A percentile compares a stretch with the other conserved stretches of the same genome.
Conservation (phyloP, 164 flowering plant genomes). For the Chloranthus sessilifolius region DNA sequence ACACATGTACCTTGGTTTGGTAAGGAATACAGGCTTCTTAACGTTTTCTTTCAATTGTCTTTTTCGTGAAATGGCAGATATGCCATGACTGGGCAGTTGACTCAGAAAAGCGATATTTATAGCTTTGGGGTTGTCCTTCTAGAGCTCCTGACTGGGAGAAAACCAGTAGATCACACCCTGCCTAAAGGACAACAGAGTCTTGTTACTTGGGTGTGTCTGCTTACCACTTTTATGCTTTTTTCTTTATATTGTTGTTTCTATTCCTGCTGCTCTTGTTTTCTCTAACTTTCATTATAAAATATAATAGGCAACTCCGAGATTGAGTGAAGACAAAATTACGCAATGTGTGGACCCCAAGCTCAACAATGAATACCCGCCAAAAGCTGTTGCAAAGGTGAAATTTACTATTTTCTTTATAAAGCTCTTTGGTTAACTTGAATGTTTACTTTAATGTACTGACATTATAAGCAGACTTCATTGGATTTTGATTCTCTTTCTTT, state of each 20-base stretch:
- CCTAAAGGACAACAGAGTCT: constrained; percentile 94
- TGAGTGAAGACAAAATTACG: constrained; percentile 84
- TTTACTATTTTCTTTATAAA: not conserved
- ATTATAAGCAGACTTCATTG: no score
- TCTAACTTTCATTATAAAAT: not conserved
- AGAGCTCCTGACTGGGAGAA: constrained; percentile 85
- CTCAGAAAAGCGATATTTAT: constrained; percentile 84
- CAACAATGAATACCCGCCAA: constrained; percentile 73
- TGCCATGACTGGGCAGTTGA: constrained; percentile 92
- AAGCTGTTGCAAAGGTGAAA: constrained; percentile 86
- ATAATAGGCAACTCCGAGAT: constrained; percentile 75
- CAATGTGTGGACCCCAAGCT: constrained; percentile 83
- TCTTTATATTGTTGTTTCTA: not conserved
- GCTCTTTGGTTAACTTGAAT: not conserved
- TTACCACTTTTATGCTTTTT: not conserved
- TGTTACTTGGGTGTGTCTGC: constrained; percentile 68
- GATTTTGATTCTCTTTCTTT: no score
- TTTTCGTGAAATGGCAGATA: constrained; percentile 39
- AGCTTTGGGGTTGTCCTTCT: constrained; percentile 89
- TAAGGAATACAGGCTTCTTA: no score
- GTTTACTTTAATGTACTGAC: no score
- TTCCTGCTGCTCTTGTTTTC: not conserved
- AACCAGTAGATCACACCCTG: constrained; percentile 87
- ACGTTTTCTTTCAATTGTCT: not conserved
- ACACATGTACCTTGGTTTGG: no score